A percentile compares a stretch with the other conserved stretches of the same genome.
Evolutionary conservation across 805 yeast species (phyloP).

Genomic region (Blastobotrys terrestris): DNA sequence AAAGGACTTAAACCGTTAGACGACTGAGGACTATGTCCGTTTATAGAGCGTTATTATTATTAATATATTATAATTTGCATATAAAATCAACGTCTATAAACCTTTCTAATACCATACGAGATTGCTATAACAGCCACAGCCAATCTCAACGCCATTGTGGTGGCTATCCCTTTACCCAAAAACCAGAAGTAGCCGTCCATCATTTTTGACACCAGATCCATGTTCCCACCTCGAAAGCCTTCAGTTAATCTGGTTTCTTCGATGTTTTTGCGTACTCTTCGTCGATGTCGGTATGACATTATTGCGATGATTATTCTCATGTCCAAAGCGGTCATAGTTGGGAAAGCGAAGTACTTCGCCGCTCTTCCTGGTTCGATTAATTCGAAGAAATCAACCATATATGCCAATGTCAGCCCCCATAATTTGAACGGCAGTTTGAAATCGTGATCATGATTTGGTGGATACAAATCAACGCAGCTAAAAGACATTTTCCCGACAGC

Average conservation of each 20-base stretch:
- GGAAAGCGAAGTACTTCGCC: slow-evolving; percentile 13
- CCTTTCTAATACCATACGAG: background rate
- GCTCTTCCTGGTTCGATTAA: slow-evolving; percentile 19
- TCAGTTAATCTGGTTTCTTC: slow-evolving; percentile 1
- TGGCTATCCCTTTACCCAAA: slow-evolving; percentile 18
- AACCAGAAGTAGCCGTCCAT: slow-evolving; percentile 23
- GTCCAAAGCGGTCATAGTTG: slow-evolving; percentile 24
- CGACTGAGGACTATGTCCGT: too few relatives aligned
- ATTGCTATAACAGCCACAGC: background rate
- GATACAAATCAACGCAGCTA: slow-evolving; percentile 23
- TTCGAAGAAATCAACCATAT: slow-evolving; percentile 29
- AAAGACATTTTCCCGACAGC: slow-evolving; percentile 27
- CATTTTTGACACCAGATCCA: slow-evolving; percentile 22
- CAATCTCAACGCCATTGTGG: slow-evolving; percentile 8
- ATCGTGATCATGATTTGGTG: slow-evolving; percentile 7
- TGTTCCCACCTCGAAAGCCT: slow-evolving; percentile 13
- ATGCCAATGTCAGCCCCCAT: slow-evolving; percentile 36
- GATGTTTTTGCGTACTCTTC: slow-evolving; percentile 3
- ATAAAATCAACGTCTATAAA: background rate
- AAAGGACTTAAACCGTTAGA: slow-evolving; percentile 15
- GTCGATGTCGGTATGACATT: slow-evolving; percentile 7
- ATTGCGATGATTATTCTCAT: slow-evolving; percentile 19
- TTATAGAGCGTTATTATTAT: too few relatives aligned
- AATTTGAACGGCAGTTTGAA: slow-evolving; percentile 23
- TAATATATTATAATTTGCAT: background rate